Conservation (phyloP, 345 rosid genomes). For the Conringia planisiliqua region DNA sequence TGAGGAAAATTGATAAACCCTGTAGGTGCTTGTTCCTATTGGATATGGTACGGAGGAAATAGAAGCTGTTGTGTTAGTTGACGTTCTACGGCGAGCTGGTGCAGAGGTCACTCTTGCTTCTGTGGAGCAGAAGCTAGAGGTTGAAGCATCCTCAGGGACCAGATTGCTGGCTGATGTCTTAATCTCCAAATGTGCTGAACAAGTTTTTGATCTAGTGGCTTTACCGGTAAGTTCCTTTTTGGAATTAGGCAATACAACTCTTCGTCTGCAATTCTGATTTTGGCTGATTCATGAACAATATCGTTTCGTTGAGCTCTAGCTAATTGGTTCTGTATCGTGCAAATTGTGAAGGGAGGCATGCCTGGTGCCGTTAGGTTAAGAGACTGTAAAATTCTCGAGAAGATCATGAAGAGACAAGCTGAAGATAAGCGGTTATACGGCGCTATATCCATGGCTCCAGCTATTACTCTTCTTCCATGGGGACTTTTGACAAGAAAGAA, state of each 20-base stretch:
- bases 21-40: slow-evolving; percentile 80
- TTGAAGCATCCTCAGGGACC: slow-evolving; percentile 73
- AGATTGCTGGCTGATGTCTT: slow-evolving; percentile 70
- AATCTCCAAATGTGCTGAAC: slow-evolving; percentile 57
- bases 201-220: slow-evolving; percentile 78
- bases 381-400: slow-evolving; percentile 62
- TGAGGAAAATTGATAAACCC: neutral
- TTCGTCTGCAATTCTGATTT: neutral
- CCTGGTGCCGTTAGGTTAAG: slow-evolving; percentile 89
- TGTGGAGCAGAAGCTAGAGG: slow-evolving; percentile 76
- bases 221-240: slow-evolving; percentile 65
- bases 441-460: slow-evolving; percentile 94
- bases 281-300: neutral
- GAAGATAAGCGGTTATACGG: slow-evolving; percentile 71
- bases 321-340: neutral
- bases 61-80: slow-evolving; percentile 78
- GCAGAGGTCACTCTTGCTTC: slow-evolving; percentile 87
- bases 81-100: slow-evolving; percentile 86
- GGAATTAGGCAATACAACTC: neutral
- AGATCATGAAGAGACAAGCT: slow-evolving; percentile 73
- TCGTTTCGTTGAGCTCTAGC: neutral
- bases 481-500: slow-evolving; percentile 74
- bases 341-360: slow-evolving; percentile 83
- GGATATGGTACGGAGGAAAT: slow-evolving; percentile 92
- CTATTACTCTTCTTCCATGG: slow-evolving; percentile 93